Percentiles rank a stretch among this genome's conserved stretches.
phyloP scores from a whole-genome alignment of 2,329 filamentous ascomycete genomes.

The Diaporthe helianthi region DNA sequence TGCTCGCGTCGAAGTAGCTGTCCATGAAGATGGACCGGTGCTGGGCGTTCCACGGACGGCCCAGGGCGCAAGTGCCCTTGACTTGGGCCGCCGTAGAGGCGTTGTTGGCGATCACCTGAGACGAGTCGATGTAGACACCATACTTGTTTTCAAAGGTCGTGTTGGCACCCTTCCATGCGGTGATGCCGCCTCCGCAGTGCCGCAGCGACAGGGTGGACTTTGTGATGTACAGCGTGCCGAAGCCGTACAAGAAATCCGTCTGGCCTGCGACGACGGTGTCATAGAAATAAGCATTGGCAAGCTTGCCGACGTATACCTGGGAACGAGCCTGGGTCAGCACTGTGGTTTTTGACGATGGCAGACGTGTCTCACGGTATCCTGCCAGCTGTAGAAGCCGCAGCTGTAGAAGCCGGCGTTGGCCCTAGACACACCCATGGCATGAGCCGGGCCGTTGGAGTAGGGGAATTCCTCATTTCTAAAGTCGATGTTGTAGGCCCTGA shows the following conservation, averaged over 20 bases:
- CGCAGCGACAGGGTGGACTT: constrained; percentile 61
- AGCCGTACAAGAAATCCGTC: constrained; percentile 74
- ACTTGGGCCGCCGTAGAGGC: constrained; percentile 45
- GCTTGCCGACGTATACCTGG: constrained; percentile 69
- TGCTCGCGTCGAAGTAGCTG: constrained; percentile 59
- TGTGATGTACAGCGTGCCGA: constrained; percentile 69
- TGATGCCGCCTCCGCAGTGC: constrained; percentile 70
- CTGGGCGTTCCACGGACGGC: constrained; percentile 67
- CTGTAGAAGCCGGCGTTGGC: constrained; percentile 73
- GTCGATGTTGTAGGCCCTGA: constrained; percentile 72
- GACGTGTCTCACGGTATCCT: constrained; percentile 62
- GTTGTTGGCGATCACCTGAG: constrained; percentile 62
- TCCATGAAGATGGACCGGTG: constrained; percentile 65
- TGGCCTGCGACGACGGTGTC: constrained; percentile 66
- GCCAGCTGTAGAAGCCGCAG: constrained; percentile 70
- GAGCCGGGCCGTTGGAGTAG: constrained; percentile 58
- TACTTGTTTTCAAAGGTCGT: constrained; percentile 72
- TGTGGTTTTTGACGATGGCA: background rate
- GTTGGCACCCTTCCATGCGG: constrained; percentile 72
- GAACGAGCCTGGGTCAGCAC: background rate
- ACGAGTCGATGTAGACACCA: constrained; percentile 68
- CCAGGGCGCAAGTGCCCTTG: constrained; percentile 60
- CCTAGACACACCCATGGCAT: constrained; percentile 66
- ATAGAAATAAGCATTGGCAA: constrained; percentile 71
- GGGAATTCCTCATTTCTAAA: constrained; percentile 66